Percentiles rank a stretch among this genome's conserved stretches.
Evolutionary conservation across 73 alveolate species (phyloP).

Genomic region (Blepharisma stoltei): DNA sequence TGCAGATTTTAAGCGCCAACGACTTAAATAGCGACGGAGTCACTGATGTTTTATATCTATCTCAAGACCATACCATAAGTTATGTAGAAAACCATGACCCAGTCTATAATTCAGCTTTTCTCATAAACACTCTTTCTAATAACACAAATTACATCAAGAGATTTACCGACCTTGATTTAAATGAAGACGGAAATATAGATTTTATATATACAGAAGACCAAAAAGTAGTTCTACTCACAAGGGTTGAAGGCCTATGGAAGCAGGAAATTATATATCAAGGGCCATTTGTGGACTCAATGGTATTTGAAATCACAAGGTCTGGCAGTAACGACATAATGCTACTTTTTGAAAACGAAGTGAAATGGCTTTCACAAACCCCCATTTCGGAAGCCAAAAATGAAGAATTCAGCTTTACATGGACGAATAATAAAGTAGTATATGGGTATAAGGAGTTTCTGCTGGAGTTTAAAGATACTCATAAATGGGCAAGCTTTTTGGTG

Average conservation of each 20-base stretch:
- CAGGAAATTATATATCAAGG: not conserved
- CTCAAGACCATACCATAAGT: not conserved
- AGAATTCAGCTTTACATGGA: slow-evolving; percentile 2
- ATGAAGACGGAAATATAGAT: not conserved
- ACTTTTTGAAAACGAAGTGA: not conserved
- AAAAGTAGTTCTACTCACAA: not conserved
- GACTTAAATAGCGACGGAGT: not conserved
- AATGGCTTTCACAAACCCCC: not conserved
- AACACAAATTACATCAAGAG: not conserved
- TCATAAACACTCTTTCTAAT: not conserved
- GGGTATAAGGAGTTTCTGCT: not conserved
- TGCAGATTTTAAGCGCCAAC: not conserved
- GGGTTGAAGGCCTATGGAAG: not conserved
- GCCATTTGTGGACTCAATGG: not conserved
- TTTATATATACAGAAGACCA: not conserved
- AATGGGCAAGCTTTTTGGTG: not conserved
- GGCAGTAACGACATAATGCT: not conserved
- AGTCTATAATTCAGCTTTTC: not conserved
- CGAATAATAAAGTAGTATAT: not conserved
- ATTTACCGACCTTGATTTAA: not conserved
- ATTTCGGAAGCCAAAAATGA: not conserved
- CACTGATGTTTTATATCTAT: not conserved
- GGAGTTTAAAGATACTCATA: not conserved
- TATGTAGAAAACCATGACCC: slow-evolving; percentile 11
- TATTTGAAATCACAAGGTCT: not conserved